Conservation (phyloP, 148 eudicot species). For the Vaccinium myrtillus region DNA sequence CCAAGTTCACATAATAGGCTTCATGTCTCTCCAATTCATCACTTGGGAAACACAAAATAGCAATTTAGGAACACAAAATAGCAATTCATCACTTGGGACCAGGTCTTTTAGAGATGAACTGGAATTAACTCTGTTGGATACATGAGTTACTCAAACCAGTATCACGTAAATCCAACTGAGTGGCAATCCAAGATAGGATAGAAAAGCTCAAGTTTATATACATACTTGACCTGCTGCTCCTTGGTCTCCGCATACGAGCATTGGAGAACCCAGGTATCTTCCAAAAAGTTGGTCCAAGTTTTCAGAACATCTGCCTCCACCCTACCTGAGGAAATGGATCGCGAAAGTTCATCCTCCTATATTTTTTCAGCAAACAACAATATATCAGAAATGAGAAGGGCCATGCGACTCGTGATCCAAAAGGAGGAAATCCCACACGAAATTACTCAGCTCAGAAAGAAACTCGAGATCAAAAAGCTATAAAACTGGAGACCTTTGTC, state of each 20-base stretch:
- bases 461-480: not conserved
- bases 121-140: not conserved
- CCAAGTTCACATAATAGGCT: slow-evolving; percentile 70
- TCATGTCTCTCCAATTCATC: slow-evolving; percentile 84
- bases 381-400: not conserved
- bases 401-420: not conserved
- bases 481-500: slow-evolving; percentile 51
- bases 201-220: slow-evolving; percentile 2
- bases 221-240: slow-evolving; percentile 78
- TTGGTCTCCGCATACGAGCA: slow-evolving; percentile 57
- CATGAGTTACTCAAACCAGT: not conserved
- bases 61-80: slow-evolving; percentile 18
- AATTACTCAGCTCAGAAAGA: not conserved
- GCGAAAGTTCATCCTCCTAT: slow-evolving; percentile 84
- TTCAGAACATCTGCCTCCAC: slow-evolving; percentile 73
- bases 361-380: slow-evolving; percentile 4
- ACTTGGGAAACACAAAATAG: slow-evolving; percentile 40
- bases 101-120: not conserved
- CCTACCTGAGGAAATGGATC: slow-evolving; percentile 66
- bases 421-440: not conserved
- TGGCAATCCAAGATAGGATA: not conserved
- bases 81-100: slow-evolving; percentile 5
- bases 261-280: slow-evolving; percentile 92
- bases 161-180: not conserved
- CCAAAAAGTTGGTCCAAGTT: slow-evolving; percentile 96